Percentiles rank a stretch among this genome's conserved stretches.
Evolutionary conservation across 2,329 filamentous ascomycete species (phyloP).

Genomic region (Phialophora expanda): DNA sequence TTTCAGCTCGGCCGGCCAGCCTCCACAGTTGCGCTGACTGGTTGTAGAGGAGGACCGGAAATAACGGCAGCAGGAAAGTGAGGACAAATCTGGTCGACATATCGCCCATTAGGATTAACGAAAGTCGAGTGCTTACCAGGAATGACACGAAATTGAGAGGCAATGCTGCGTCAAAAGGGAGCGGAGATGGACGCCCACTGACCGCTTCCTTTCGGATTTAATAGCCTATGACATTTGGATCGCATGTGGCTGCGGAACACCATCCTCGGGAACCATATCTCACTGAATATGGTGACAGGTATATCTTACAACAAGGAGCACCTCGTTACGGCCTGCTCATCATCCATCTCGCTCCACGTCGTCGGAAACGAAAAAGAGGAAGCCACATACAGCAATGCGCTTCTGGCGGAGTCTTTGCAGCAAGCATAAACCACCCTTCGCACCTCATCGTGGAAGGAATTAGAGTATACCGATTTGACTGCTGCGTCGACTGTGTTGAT

Average conservation of each 20-base stretch:
- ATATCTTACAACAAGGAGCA: neutral
- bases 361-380: neutral
- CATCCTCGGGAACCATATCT: neutral
- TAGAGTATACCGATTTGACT: neutral
- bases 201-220: neutral
- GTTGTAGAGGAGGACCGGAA: constrained; percentile 24
- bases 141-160: neutral
- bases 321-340: neutral
- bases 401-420: neutral
- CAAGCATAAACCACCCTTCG: neutral
- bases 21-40: constrained; percentile 21
- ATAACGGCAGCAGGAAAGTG: constrained; percentile 20
- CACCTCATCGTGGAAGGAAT: neutral
- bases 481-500: neutral
- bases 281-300: neutral
- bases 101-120: neutral
- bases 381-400: neutral
- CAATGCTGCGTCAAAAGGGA: neutral
- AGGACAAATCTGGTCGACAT: constrained; percentile 17
- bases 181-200: constrained; percentile 7
- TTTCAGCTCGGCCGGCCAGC: constrained; percentile 25
- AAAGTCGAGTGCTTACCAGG: neutral
- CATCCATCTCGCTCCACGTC: neutral
- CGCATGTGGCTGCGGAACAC: neutral
- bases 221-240: constrained; percentile 18